phyloP scores from a whole-genome alignment of 2,329 filamentous ascomycete genomes.

The Ilyonectria destructans region DNA sequence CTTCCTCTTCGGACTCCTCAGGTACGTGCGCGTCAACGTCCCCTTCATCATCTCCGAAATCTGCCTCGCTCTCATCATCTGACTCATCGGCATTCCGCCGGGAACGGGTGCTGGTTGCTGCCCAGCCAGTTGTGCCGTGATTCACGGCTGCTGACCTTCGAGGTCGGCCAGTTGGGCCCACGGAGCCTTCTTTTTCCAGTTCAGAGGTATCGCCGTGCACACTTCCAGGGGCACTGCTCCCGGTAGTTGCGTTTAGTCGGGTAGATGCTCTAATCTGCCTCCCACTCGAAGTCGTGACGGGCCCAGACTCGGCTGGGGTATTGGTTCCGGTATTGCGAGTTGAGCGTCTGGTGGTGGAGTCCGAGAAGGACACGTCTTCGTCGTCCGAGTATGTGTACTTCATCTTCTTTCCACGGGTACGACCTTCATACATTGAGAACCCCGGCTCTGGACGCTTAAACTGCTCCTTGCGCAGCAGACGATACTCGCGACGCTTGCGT shows the following conservation, averaged over 20 bases:
- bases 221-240: slow-evolving; percentile 64
- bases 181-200: slow-evolving; percentile 57
- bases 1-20: slow-evolving; percentile 73
- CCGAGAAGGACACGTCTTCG: slow-evolving; percentile 80
- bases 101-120: slow-evolving; percentile 52
- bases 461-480: slow-evolving; percentile 86
- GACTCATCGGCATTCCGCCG: slow-evolving; percentile 63
- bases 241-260: slow-evolving; percentile 76
- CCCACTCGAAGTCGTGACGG: slow-evolving; percentile 85
- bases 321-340: slow-evolving; percentile 82
- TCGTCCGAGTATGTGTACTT: slow-evolving; percentile 97
- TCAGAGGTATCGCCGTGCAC: slow-evolving; percentile 63
- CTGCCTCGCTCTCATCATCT: slow-evolving; percentile 81
- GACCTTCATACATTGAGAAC: slow-evolving; percentile 95
- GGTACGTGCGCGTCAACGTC: slow-evolving; percentile 79
- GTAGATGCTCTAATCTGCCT: slow-evolving; percentile 83
- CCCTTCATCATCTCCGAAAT: slow-evolving; percentile 83
- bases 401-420: slow-evolving; percentile 94
- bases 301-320: slow-evolving; percentile 79
- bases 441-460: slow-evolving; percentile 91
- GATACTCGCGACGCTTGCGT: slow-evolving; percentile 93
- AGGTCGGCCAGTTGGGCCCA: slow-evolving; percentile 65
- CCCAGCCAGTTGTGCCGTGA: slow-evolving; percentile 67
- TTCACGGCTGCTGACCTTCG: slow-evolving; percentile 67
- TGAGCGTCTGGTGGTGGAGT: slow-evolving; percentile 78